These are phyloP conservation scores for Guadua angustifolia DNA, from an alignment of 176 grass and related monocot genomes.

Conservation along the genomic window DNA sequence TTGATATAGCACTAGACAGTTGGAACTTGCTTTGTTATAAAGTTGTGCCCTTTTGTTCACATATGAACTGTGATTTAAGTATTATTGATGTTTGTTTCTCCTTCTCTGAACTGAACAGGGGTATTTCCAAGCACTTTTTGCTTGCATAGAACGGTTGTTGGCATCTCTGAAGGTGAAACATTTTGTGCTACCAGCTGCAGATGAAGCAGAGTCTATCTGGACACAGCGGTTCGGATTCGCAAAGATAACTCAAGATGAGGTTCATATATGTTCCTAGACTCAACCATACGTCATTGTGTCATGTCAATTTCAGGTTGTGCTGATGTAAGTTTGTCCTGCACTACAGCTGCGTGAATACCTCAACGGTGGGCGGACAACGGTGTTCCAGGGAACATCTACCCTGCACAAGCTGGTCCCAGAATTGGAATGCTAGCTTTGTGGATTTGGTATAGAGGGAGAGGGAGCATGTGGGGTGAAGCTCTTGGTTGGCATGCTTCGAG, in stretches of 20 bases:
- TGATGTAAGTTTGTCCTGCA: conserved; percentile 27
- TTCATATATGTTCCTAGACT: conserved; percentile 37
- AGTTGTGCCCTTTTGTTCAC: conserved; percentile 16
- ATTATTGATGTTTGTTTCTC: conserved; percentile 37
- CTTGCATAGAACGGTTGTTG: conserved; percentile 73
- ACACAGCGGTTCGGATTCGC: conserved; percentile 80
- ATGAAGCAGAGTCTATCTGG: conserved; percentile 87
- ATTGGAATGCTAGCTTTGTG: conserved; percentile 27
- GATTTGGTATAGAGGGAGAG: background rate
- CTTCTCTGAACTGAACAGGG: conserved; percentile 58
- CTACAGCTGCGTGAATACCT: conserved; percentile 71
- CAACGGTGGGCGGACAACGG: conserved; percentile 72
- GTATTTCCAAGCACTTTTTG: conserved; percentile 79
- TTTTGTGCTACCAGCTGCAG: conserved; percentile 84
- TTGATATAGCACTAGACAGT: too few relatives aligned
- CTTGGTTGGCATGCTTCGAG: background rate
- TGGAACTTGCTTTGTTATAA: background rate
- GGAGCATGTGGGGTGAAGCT: too few relatives aligned
- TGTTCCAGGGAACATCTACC: conserved; percentile 82
- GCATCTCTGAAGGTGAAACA: conserved; percentile 73
- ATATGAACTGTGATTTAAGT: conserved; percentile 6
- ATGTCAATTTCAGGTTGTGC: conserved; percentile 1
- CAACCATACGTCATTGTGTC: background rate
- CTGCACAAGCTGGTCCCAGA: conserved; percentile 69
- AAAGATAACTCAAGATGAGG: conserved; percentile 80